Evolutionary conservation across 1,139 yeast genomes (phyloP), one percentile per base, ranked within the genome.

Genomic region (Nakaseomyces uthaithaninus): DNA sequence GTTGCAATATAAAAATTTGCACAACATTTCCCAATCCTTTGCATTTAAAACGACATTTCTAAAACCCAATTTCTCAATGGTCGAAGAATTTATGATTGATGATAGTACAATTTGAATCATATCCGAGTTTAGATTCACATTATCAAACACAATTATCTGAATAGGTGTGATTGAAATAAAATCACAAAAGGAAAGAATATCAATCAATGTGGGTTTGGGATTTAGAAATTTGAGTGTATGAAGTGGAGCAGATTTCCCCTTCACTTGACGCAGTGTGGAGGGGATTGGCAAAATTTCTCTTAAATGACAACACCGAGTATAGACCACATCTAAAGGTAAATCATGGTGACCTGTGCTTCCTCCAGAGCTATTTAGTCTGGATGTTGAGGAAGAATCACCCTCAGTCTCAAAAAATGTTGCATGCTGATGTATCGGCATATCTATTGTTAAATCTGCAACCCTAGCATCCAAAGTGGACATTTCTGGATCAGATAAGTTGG

Each of bases 121-220:
- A 50, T 83, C 91, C 1, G 82, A 75, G 4, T 85, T 74, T 66
- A 89, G 68, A 3, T 80, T 67, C 24, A 85, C 94, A 54, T 86
- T 84, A 62, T 89, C 96, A 54, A 89, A 81, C 8, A 82, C 75
- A 4, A 89, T 71, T 2, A 83, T 78, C 44, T 77, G 75, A 27
- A 89, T 79, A 1, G 95, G 94, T 0, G 85, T 83, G 33, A 86
- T 80, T 1, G 94, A 75, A 41, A 89, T 68, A 55, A 89, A 89
- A 60, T 89, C 97, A 46, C 89, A 74, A 58, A 89, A 86, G 3
- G 96, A 84, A 43, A 86, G 70, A 7, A 87, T 75, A 63, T 89
- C 97, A 52, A 89, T 85, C 49, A 87, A 64, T 0, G 97, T 87
- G 2, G 97, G 97, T 48, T 80, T 77, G 7, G 96, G 95, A 59